Base-by-base conservation (phyloP, 257 asterid genomes). In the Henckelia pumila region DNA sequence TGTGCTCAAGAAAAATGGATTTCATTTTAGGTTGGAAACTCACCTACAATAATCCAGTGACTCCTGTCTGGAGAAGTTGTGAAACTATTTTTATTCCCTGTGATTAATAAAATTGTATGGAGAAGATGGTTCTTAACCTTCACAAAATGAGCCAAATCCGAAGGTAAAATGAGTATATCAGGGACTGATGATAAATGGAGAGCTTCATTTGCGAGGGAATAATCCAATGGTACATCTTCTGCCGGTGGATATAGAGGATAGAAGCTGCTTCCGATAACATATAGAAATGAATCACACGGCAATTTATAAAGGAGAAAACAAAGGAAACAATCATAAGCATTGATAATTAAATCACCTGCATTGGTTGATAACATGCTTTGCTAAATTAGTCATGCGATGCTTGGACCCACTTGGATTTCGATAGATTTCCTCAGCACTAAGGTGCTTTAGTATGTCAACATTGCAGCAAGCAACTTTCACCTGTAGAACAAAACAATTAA, bases 231-330 rank as follows among this genome's bases (percentile, higher is more conserved):
- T 69, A 87, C 69, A 25, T 83, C 89, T 80, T 94, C 96, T 57
- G 97, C 89, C 21, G 96, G 96, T 64, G 99, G 99, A 78, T 91
- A 91, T 35, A 94, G 78, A 61, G 97, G 99, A 77, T 94, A 91
- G 78, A 94, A 94, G 91, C 99, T 94, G 97, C 72, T 73, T 71
- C 83, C 71, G n/a, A 73, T 37, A 14, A 44, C 59, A 50, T 10
- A 62, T 60, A 28, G 68, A 57, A 44, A 68, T 16, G 17, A 67
- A 63, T 23, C 53, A 61, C 17, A 66, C 28, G 65, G 49, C 63
- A 61, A 29, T 32, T 32, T 10, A 56, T 9, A 47, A 44, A 57
- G 59, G n/a, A 56, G 29, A 57, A 49, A 30, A 21, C 13, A 61
- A 35, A 66, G 22, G 60, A 21, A 23, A 22, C 22, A 23, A 47